Percentiles rank a stretch among this genome's conserved stretches.
These are phyloP conservation scores for Priceomyces castillae DNA, from an alignment of 805 yeast species.

Conservation along the genomic window DNA sequence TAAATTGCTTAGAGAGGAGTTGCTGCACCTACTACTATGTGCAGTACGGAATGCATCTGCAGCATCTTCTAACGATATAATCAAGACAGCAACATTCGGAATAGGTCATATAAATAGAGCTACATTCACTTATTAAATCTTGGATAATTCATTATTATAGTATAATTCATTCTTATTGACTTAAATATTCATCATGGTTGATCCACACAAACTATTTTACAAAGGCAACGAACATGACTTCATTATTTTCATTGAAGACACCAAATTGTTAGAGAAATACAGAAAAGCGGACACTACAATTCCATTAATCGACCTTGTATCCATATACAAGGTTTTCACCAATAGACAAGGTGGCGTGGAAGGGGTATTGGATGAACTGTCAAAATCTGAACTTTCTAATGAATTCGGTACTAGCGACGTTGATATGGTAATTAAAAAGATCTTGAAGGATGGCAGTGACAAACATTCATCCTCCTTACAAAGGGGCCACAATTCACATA, in stretches of 20 bases:
- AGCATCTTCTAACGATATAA: background rate
- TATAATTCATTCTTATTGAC: no score
- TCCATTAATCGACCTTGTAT: slow-evolving; percentile 61
- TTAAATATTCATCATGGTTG: slow-evolving; percentile 11
- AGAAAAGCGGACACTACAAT: slow-evolving; percentile 49
- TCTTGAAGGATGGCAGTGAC: slow-evolving; percentile 58
- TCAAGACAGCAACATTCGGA: background rate
- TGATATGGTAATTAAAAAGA: slow-evolving; percentile 58
- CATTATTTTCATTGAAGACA: slow-evolving; percentile 59
- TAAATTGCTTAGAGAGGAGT: background rate
- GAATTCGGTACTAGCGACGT: slow-evolving; percentile 63
- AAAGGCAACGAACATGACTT: slow-evolving; percentile 67
- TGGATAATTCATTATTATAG: no score
- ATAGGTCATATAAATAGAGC: no score
- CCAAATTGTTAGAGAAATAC: slow-evolving; percentile 47
- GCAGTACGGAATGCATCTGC: background rate
- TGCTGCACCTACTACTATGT: background rate
- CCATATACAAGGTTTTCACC: slow-evolving; percentile 62
- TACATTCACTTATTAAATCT: no score
- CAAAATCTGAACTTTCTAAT: slow-evolving; percentile 56
- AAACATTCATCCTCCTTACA: slow-evolving; percentile 32
- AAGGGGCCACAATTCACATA: slow-evolving; percentile 34
- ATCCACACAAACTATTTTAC: slow-evolving; percentile 52
- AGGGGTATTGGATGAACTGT: slow-evolving; percentile 72
- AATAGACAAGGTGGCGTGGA: slow-evolving; percentile 65